Base-by-base conservation (phyloP, 2,329 filamentous ascomycete genomes). In the Apiospora kogelbergensis region DNA sequence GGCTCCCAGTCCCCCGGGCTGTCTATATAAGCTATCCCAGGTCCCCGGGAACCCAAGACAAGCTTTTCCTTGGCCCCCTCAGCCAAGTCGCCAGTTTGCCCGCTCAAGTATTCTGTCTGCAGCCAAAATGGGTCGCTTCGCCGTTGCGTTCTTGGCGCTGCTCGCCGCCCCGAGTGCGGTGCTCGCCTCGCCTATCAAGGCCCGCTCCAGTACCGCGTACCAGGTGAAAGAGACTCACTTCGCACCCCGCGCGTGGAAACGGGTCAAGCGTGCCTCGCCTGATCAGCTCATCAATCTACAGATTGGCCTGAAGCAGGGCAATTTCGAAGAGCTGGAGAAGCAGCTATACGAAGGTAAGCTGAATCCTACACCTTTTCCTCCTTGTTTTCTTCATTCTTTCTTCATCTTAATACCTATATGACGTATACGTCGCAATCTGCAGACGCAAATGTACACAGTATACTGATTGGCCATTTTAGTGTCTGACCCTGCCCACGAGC, bases 161-260 rank as follows among this genome's bases (percentile, higher is more conserved):
- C 71, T 74, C 69, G 74, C 73, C 69, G 74, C 73, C 66, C 73
- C 72, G 24, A 74, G 74, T 57, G 72, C 68, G 37, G 72, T 72
- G 60, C 26, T 75, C 26, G 74, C 75, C 41, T 73, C 64, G 46
- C 76, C 76, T 6, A 66, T 77, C 53, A 73, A 71, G 41, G 73
- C 71, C 13, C 72, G 74, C 17, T 42, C 40, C 10, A 42, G 40
- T 20, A 74, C 74, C 15, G 70, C 71, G 46, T 78, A 78, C 67
- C 71, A 71, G 7, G 80, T 90, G 71, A 90, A 90, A 78, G 87
- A 89, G 70, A 81, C 79, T 20, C 86, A 89, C 75, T 72, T 78
- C 72, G 75, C 80, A 4, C 83, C 83, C 0, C 70, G 71, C 45
- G 82, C 81, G 42, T 84, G 82, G 83, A 74, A 70, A 44, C 74